phyloP scores from a whole-genome alignment of 148 eudicot genomes.

The Persicaria maculosa region DNA sequence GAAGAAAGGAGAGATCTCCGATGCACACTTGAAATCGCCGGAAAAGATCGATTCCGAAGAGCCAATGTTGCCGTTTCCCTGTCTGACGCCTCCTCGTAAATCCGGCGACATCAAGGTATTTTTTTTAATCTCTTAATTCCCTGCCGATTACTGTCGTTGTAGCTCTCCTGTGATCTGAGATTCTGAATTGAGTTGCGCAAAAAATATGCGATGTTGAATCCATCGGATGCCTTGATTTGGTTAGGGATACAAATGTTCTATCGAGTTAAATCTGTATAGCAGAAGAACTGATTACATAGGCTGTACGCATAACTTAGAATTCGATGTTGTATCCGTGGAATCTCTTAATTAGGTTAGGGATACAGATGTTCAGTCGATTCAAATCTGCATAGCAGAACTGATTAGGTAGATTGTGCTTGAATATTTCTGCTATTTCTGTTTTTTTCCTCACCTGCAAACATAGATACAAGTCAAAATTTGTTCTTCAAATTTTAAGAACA shows the following conservation, averaged over 20 bases:
- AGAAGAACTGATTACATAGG: background rate
- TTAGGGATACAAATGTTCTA: background rate
- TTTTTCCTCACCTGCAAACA: too few relatives aligned
- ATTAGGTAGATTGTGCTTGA: background rate
- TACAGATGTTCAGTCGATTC: background rate
- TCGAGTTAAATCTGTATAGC: background rate
- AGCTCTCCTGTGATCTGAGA: too few relatives aligned
- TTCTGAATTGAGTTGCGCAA: background rate
- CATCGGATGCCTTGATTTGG: background rate
- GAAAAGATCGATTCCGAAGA: background rate
- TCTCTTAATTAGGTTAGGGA: background rate
- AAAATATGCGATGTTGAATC: background rate
- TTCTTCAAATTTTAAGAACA: too few relatives aligned
- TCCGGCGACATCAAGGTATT: conserved; percentile 9
- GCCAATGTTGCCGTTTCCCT: background rate
- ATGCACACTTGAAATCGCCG: background rate
- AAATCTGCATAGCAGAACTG: background rate
- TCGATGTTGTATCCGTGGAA: background rate
- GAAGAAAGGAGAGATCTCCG: conserved; percentile 2
- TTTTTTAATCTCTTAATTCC: background rate
- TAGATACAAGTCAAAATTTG: too few relatives aligned
- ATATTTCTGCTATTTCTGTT: too few relatives aligned
- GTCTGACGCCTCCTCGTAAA: conserved; percentile 13
- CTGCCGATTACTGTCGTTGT: background rate
- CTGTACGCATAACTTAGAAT: background rate